A percentile compares a stretch with the other conserved stretches of the same genome.
These are phyloP conservation scores for Heterobasidion parviporum DNA, from an alignment of 1,284 basidiomycete genomes.

Conservation along the genomic window DNA sequence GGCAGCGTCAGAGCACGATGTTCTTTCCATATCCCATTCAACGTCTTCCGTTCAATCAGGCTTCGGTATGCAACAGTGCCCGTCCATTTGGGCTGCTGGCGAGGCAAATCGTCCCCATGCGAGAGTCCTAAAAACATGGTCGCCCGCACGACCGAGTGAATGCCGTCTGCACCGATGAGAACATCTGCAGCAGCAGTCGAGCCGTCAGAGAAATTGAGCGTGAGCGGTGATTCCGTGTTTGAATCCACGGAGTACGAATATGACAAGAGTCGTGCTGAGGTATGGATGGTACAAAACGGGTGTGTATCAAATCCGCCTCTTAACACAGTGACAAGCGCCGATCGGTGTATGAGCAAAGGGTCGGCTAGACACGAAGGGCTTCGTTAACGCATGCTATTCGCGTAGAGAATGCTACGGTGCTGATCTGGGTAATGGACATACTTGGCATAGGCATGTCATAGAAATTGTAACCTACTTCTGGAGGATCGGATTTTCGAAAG, in stretches of 20 bases:
- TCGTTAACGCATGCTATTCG: too few relatives aligned
- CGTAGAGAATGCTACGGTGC: too few relatives aligned
- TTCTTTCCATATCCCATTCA: constrained; percentile 23
- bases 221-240: constrained; percentile 11
- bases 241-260: constrained; percentile 10
- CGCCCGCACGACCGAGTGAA: constrained; percentile 28
- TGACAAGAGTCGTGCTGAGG: constrained; percentile 20
- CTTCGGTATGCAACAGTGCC: constrained; percentile 34
- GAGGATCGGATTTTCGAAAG: constrained; percentile 13
- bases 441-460: background rate
- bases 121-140: constrained; percentile 22
- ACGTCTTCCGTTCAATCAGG: constrained; percentile 22
- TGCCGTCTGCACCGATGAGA: constrained; percentile 37
- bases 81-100: constrained; percentile 27
- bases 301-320: constrained; percentile 13
- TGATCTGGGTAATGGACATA: too few relatives aligned
- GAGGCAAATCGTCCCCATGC: constrained; percentile 8
- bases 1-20: constrained; percentile 22
- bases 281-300: constrained; percentile 22
- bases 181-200: constrained; percentile 28
- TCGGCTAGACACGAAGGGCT: background rate
- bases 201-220: constrained; percentile 27
- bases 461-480: constrained; percentile 11
- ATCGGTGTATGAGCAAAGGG: constrained; percentile 3
- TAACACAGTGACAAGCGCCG: background rate